Percentiles rank a stretch among this genome's conserved stretches.
Evolutionary conservation across 1,284 basidiomycete species (phyloP).

Genomic region (Rhodotorula sp.): DNA sequence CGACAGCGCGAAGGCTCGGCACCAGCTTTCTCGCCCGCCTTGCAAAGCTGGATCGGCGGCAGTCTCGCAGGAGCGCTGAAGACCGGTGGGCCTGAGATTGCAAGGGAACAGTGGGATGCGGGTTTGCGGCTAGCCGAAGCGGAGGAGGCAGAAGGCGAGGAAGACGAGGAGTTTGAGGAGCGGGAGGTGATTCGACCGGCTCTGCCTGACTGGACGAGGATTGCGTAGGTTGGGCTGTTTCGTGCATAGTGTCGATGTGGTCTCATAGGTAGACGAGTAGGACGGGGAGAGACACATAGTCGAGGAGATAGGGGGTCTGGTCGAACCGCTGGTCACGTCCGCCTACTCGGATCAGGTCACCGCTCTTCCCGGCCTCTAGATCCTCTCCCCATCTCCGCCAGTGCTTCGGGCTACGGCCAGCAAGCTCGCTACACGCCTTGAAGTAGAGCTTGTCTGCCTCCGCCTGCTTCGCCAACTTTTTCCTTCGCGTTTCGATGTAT

Average conservation of each 20-base stretch:
- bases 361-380: neutral
- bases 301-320: neutral
- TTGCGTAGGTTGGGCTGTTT: neutral
- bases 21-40: slow-evolving; percentile 75
- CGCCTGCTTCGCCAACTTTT: neutral
- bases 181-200: too few relatives aligned
- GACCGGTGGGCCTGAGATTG: slow-evolving; percentile 74
- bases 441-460: neutral
- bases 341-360: neutral
- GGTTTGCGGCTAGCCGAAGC: neutral
- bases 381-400: neutral
- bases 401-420: neutral
- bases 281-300: neutral
- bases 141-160: neutral
- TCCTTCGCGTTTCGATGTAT: neutral
- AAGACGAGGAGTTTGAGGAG: neutral
- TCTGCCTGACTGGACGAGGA: slow-evolving; percentile 15
- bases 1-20: slow-evolving; percentile 66
- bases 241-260: too few relatives aligned
- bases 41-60: slow-evolving; percentile 87
- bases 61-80: slow-evolving; percentile 84
- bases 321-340: neutral
- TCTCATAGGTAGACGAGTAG: too few relatives aligned
- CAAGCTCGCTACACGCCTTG: too few relatives aligned
- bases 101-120: slow-evolving; percentile 80